Percentiles rank a stretch among this genome's conserved stretches.
phyloP scores from a whole-genome alignment of 306 rosid genomes.

The Ormosia emarginata region DNA sequence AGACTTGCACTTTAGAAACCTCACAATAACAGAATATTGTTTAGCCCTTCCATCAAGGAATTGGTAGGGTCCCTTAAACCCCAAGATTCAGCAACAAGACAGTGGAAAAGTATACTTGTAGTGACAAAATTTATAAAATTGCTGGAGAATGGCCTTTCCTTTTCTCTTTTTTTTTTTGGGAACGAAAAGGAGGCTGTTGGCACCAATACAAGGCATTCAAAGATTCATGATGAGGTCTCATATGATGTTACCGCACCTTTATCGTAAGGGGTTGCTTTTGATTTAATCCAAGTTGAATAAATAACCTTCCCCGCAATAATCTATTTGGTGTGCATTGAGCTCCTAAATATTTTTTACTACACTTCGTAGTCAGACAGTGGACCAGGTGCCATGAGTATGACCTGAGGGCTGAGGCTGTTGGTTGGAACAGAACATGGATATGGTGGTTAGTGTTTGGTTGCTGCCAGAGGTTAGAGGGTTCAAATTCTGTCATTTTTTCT shows the following conservation, averaged over 20 bases:
- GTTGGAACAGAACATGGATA: neutral
- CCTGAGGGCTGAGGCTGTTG: neutral
- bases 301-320: constrained; percentile 4
- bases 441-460: constrained; percentile 19
- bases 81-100: constrained; percentile 36
- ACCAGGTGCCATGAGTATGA: neutral
- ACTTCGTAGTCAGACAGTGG: neutral
- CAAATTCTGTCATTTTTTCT: neutral
- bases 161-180: constrained; percentile 26
- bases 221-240: constrained; percentile 33
- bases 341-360: neutral
- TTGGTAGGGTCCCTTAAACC: constrained; percentile 30
- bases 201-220: constrained; percentile 20
- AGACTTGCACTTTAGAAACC: constrained; percentile 18
- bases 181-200: constrained; percentile 29
- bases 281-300: constrained; percentile 25
- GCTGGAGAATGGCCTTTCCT: constrained; percentile 19
- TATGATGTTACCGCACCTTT: constrained; percentile 39
- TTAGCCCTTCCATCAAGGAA: constrained; percentile 49
- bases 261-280: constrained; percentile 23
- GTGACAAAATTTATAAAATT: neutral
- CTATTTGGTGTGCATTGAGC: constrained; percentile 6
- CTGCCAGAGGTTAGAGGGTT: neutral
- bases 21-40: constrained; percentile 21
- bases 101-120: constrained; percentile 3